A percentile compares a stretch with the other conserved stretches of the same genome.
Conservation (phyloP, 768 basidiomycete species). For the Leucocoprinus leucothites region DNA sequence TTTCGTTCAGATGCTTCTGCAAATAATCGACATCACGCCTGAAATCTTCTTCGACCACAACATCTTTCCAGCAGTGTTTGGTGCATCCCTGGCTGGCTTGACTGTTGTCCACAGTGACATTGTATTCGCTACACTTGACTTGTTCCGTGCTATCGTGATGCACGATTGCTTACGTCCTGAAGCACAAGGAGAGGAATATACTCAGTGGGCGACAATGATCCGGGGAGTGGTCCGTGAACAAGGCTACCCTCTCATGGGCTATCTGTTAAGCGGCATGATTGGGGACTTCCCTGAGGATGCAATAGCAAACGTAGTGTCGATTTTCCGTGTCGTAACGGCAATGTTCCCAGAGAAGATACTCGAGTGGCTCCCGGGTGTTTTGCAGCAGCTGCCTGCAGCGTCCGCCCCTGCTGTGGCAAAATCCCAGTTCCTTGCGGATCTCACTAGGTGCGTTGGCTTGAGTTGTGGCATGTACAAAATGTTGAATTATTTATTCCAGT, state of each 20-base stretch:
- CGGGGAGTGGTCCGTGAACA: constrained; percentile 60
- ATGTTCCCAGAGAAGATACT: constrained; percentile 70
- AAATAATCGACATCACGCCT: constrained; percentile 65
- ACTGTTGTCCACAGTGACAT: constrained; percentile 82
- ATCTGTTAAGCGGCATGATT: constrained; percentile 74
- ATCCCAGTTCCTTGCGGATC: constrained; percentile 67
- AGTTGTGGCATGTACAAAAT: constrained; percentile 10
- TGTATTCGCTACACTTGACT: constrained; percentile 77
- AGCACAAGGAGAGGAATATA: constrained; percentile 38
- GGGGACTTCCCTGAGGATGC: constrained; percentile 89
- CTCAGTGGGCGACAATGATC: constrained; percentile 61
- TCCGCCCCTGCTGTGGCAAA: constrained; percentile 64
- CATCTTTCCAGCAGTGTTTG: constrained; percentile 75
- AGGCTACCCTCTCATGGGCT: constrained; percentile 67
- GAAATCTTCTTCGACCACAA: constrained; percentile 77
- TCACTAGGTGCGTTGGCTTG: constrained; percentile 59
- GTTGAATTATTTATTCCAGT: constrained; percentile 32
- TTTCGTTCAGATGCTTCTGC: constrained; percentile 77
- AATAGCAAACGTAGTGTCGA: constrained; percentile 65
- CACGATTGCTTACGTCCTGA: constrained; percentile 58
- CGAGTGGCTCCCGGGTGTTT: constrained; percentile 66
- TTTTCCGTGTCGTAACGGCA: constrained; percentile 66
- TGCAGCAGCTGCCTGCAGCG: constrained; percentile 66
- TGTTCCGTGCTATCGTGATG: constrained; percentile 70
- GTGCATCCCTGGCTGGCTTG: constrained; percentile 72